Base-by-base conservation (phyloP, 2,329 filamentous ascomycete species). In the Paecilomyces fulvus region DNA sequence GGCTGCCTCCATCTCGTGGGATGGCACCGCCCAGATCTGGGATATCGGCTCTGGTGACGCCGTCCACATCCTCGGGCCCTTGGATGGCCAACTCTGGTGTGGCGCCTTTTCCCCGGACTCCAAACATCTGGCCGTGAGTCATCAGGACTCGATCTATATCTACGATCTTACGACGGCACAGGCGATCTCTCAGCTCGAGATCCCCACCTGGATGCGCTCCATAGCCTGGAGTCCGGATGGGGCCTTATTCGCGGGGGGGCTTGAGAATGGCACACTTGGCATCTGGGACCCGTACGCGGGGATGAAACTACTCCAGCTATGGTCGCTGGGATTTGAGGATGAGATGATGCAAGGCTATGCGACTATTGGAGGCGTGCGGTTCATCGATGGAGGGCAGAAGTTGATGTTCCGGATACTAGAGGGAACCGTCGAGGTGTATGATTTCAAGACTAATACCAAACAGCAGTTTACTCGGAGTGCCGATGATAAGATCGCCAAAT, bases 381-480 rank as follows among this genome's bases (percentile, higher is more conserved):
- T 33, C 14, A 9, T 33, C 9, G 14, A 33, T 12, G n/a, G n/a
- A n/a, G 14, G 30, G 30, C 30, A 10, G 30, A 33, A 33, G 30
- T 12, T 33, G 9, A 33, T 33, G 10, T 33, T 33, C 9, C 30
- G 14, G 30, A 12, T 33, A 9, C 1, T 1, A 30, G 52, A 57
- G n/a, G 57, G 58, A 21, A 57, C 58, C 9, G 55, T 59, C n/a
- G 52, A 52, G 30, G 49, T 53, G 52, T 53, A 59, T 53, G 53
- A 59, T 57, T 54, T 57, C 12, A 21, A 55, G 12, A 48, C 12
- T n/a, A 55, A 59, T 51, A 21, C 53, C 23, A 57, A 57, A 49
- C 55, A 53, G 31, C 57, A 55, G 49, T 59, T 59, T 46, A 55
- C 28, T 9, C 52, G 57, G 37, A 23, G 37, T 3, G 14, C 14